Evolutionary conservation across 129 eudicot species (phyloP).

Genomic region (Silybum marianum): DNA sequence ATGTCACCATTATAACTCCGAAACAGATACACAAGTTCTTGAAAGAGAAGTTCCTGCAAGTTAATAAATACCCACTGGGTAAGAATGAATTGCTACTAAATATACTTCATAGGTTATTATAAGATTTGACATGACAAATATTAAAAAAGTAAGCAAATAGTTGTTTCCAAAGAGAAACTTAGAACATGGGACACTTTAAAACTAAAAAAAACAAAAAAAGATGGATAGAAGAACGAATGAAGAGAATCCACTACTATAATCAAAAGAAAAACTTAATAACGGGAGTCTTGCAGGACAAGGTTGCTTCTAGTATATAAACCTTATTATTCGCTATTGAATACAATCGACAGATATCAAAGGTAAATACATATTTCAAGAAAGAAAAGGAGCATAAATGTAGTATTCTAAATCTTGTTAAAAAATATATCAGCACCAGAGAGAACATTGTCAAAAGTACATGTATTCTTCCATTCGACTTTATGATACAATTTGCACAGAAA

Average conservation of each 20-base stretch:
- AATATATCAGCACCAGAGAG: no score
- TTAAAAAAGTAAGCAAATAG: neutral
- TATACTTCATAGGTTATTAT: neutral
- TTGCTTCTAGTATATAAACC: neutral
- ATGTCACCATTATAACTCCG: constrained; percentile 55
- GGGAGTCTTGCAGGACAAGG: neutral
- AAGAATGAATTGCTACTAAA: neutral
- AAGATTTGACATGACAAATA: neutral
- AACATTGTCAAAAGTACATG: neutral
- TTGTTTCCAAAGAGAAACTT: neutral
- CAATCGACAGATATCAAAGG: neutral
- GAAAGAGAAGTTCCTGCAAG: constrained; percentile 63
- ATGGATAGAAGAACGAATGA: neutral
- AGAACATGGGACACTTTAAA: neutral
- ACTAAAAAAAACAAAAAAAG: neutral
- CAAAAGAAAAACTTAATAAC: neutral
- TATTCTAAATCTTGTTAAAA: no score
- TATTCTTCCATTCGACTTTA: neutral
- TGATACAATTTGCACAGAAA: no score
- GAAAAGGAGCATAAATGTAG: neutral
- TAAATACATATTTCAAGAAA: neutral
- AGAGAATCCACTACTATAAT: neutral
- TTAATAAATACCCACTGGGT: neutral
- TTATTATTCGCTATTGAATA: neutral
- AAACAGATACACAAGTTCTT: constrained; percentile 57